phyloP scores from a whole-genome alignment of 768 basidiomycete species.

The Psilocybe azurescens region DNA sequence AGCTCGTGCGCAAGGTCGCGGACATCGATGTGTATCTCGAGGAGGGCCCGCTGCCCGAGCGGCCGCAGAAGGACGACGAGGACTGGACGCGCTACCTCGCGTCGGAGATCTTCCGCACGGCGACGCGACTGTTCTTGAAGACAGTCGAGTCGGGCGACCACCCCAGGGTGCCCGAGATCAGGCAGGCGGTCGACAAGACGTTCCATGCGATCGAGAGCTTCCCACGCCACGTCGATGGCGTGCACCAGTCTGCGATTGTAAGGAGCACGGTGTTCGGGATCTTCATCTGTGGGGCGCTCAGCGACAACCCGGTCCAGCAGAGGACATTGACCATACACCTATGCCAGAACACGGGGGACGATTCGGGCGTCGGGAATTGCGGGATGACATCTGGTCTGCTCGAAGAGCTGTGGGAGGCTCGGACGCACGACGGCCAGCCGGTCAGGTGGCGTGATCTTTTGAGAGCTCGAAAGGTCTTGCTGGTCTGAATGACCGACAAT shows the following conservation, averaged over 20 bases:
- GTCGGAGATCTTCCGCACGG: constrained; percentile 73
- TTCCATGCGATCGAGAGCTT: constrained; percentile 20
- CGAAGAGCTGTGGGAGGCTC: constrained; percentile 58
- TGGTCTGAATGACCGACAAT: constrained; percentile 29
- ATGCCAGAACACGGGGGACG: constrained; percentile 49
- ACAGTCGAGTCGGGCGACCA: constrained; percentile 77
- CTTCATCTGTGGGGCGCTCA: constrained; percentile 74
- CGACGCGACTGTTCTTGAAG: constrained; percentile 77
- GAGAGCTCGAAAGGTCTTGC: constrained; percentile 55
- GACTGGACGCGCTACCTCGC: constrained; percentile 48
- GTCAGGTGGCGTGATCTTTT: constrained; percentile 71
- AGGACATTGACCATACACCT: constrained; percentile 50
- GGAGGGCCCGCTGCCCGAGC: constrained; percentile 25
- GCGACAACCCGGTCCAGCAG: constrained; percentile 52
- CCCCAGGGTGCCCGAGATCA: constrained; percentile 70
- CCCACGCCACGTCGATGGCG: not conserved
- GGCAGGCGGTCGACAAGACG: constrained; percentile 43
- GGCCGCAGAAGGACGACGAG: constrained; percentile 26
- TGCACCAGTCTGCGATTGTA: constrained; percentile 52
- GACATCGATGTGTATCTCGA: constrained; percentile 52
- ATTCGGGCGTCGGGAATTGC: constrained; percentile 66
- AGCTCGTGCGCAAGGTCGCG: constrained; percentile 58
- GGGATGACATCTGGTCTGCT: constrained; percentile 59
- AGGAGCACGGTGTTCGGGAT: constrained; percentile 82
- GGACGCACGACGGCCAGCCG: constrained; percentile 35